phyloP scores from a whole-genome alignment of 306 rosid genomes.

The Prosopis cineraria region DNA sequence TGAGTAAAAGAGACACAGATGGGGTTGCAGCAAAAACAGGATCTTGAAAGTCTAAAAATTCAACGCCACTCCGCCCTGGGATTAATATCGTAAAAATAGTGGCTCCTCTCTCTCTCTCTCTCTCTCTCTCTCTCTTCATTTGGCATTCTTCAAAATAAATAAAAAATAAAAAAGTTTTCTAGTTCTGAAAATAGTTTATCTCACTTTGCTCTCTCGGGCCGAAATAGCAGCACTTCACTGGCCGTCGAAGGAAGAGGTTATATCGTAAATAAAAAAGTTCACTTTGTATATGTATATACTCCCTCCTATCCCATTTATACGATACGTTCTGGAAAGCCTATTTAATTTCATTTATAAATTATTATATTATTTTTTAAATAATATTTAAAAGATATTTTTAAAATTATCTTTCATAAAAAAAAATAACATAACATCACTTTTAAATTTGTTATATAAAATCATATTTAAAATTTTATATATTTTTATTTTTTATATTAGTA shows the following conservation, averaged over 20 bases:
- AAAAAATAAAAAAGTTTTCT: not conserved
- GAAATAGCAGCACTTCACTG: not conserved
- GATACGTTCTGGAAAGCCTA: no score
- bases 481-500: no score
- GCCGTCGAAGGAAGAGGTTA: not conserved
- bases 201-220: not conserved
- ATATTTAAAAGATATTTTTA: no score
- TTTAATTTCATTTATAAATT: no score
- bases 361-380: no score
- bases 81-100: not conserved
- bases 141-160: not conserved
- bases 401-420: no score
- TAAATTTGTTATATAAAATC: no score
- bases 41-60: slow-evolving; percentile 28
- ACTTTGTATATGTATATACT: no score
- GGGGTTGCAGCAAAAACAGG: slow-evolving; percentile 35
- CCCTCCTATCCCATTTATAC: no score
- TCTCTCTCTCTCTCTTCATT: not conserved
- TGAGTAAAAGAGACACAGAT: not conserved
- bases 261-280: not conserved
- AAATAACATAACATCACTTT: no score
- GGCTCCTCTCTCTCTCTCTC: not conserved
- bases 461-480: no score
- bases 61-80: not conserved
- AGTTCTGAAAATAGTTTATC: slow-evolving; percentile 4